Evolutionary conservation across 441 rosid species (phyloP), one percentile per base, ranked within the genome.

Genomic region (California macrophylla): DNA sequence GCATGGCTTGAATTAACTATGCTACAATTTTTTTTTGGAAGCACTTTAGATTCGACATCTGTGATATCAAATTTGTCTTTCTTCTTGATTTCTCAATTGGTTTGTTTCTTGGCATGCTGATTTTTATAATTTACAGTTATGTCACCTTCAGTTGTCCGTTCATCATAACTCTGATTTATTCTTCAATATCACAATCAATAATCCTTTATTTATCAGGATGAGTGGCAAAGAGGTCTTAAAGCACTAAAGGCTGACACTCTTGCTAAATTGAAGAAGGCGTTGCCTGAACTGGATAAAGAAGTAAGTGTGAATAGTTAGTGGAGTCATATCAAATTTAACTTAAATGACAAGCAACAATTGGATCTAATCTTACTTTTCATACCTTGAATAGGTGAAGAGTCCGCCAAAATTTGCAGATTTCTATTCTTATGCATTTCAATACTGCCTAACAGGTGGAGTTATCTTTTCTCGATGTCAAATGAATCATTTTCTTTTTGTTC

Each of bases 161-260:
- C 13, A 6, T 10, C 7, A 13, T 64, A 40, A 18, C 13, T 18
- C 24, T 18, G 0, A 9, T 2, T 45, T 76, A 9, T 36, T 36
- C 25, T 56, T 64, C 13, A 34, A 20, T 50, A n/a, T 71, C 29
- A 54, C 54, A 42, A 38, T 52, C 23, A 40, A 67, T 62, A 16
- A 2, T 16, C 20, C 45, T 13, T 26, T 21, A 26, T 71, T 62
- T 61, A 58, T 73, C 78, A 91, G 98, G 95, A 88, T 71, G 98
- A 93, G 80, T 91, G 96, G 95, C 81, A 85, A 78, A 82, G 88
- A 75, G 97, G 93, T 61, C 66, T 93, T 30, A 88, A 86, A 78
- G 84, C 86, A 36, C 78, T 89, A 70, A 82, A 85, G 74, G 90
- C 82, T 66, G 88, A 88, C 75, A 82, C 85, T 29, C 67, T 91